Conservation (phyloP, 257 asterid genomes). For the Phtheirospermum japonicum region DNA sequence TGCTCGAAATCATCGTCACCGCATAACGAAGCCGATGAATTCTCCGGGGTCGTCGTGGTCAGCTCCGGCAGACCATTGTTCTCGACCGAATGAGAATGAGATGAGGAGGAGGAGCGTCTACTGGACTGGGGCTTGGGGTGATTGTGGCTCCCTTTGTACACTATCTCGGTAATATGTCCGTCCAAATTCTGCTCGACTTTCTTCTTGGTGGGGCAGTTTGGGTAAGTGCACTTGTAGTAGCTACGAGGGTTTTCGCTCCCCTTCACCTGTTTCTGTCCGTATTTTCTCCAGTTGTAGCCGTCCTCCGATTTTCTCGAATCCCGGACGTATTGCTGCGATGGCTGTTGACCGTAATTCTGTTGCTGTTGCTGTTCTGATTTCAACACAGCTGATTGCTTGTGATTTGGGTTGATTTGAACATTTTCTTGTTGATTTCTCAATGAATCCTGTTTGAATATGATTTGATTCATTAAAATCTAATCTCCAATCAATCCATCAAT, state of each 20-base stretch:
- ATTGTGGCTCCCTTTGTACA: slow-evolving; percentile 83
- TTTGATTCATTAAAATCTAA: no score
- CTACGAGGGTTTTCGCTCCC: slow-evolving; percentile 92
- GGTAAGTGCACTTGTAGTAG: slow-evolving; percentile 77
- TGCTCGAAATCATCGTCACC: slow-evolving; percentile 84
- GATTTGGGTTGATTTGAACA: slow-evolving; percentile 10
- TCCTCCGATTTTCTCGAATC: slow-evolving; percentile 79
- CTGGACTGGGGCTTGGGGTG: slow-evolving; percentile 86
- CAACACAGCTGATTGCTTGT: slow-evolving; percentile 24
- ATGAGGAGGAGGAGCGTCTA: slow-evolving; percentile 50
- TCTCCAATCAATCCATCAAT: no score
- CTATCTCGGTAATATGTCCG: slow-evolving; percentile 86
- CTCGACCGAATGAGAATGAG: no score
- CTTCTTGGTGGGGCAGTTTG: slow-evolving; percentile 85
- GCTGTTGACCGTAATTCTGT: background rate
- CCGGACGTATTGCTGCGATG: slow-evolving; percentile 51
- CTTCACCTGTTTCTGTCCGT: slow-evolving; percentile 82
- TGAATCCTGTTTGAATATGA: slow-evolving; percentile 42
- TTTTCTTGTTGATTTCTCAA: slow-evolving; percentile 23
- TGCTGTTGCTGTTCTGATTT: slow-evolving; percentile 37
- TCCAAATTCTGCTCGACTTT: slow-evolving; percentile 76
- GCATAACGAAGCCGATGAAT: slow-evolving; percentile 63
- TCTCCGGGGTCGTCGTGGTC: slow-evolving; percentile 42
- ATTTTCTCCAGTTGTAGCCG: slow-evolving; percentile 87
- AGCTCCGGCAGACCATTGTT: slow-evolving; percentile 37